Base-by-base conservation (phyloP, 1,139 yeast species). In the Magnusiomyces ingens region DNA sequence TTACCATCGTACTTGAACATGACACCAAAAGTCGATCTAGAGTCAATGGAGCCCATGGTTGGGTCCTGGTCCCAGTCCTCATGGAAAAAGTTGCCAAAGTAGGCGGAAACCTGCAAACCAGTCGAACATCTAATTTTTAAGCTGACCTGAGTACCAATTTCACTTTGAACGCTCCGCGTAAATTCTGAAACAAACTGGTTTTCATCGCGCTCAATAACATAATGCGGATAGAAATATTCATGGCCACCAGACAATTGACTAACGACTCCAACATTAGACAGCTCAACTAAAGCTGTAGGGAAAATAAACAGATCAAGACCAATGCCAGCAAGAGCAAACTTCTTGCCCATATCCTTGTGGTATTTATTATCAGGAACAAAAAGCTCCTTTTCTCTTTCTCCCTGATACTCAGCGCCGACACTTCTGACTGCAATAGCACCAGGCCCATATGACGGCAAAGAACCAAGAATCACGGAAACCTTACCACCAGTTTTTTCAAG, bases 101-200 rank as follows among this genome's bases (percentile, higher is more conserved):
- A 87, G 55, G 81, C 81, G n/a, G 81, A 71, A 4, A 93, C 90
- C 64, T 88, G 95, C 55, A 94, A 74, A 0, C 99, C 99, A 59
- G 80, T 83, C 0, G 97, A 89, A 63, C 94, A 86, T 60, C 99
- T 84, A 43, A 90, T 79, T 66, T 90, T 90, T 60, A 93, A 71
- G 62, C 85, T 85, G 2, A 87, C 93, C 67, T 88, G 95, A 62
- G 85, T 85, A 3, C 95, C 99, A 13, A 73, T 66, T 62, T 59
- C 68, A 38, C 61, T 62, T 13, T 56, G 54, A 37, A 59, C 58
- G 26, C 60, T 52, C 74, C 19, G 70, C 62, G 53, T 49, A 48
- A 87, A 74, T 44, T 85, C 86, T 44, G 83, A 80, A 15, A 82
- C 77, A 53, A 89, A 75, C 18, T 79, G 74, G 22, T 81, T 71